Evolutionary conservation across 495 filamentous ascomycete species (phyloP).

Genomic region (Hypoxylon rickii): DNA sequence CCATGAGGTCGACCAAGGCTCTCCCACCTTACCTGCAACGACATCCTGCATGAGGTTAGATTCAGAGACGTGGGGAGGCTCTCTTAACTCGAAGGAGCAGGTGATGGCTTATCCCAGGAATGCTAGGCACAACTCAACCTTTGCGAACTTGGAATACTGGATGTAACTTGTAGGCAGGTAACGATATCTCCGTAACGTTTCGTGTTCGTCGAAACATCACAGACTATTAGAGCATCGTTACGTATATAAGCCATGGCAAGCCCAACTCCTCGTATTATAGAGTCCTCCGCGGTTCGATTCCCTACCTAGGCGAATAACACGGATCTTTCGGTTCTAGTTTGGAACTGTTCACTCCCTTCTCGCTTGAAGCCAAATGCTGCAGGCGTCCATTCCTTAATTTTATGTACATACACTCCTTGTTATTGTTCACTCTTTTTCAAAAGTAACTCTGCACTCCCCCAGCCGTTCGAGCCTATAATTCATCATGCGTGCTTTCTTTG

Average conservation of each 20-base stretch:
- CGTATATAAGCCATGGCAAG: conserved; percentile 21
- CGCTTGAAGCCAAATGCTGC: conserved; percentile 25
- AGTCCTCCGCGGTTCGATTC: conserved; percentile 7
- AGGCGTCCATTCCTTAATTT: conserved; percentile 34
- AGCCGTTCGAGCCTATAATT: conserved; percentile 14
- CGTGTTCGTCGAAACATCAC: conserved; percentile 27
- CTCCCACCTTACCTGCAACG: conserved; percentile 21
- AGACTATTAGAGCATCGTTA: conserved; percentile 23
- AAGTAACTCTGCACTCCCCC: conserved; percentile 12
- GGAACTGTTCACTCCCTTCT: conserved; percentile 28
- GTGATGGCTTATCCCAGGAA: conserved; percentile 13
- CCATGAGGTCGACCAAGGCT: conserved; percentile 11
- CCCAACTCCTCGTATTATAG: conserved; percentile 19
- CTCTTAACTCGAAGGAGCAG: conserved; percentile 28
- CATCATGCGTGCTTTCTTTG: conserved; percentile 36
- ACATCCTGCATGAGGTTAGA: conserved; percentile 16
- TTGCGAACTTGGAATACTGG: conserved; percentile 8
- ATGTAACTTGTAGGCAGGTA: conserved; percentile 34
- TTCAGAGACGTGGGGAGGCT: conserved; percentile 19
- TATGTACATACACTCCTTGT: conserved; percentile 22
- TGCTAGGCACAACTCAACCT: conserved; percentile 5
- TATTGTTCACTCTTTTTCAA: conserved; percentile 19
- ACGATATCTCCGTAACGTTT: conserved; percentile 33
- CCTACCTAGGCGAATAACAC: conserved; percentile 17
- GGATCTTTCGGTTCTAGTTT: conserved; percentile 26